phyloP scores from a whole-genome alignment of 768 basidiomycete genomes.

The Cyclocybe cylindracea region DNA sequence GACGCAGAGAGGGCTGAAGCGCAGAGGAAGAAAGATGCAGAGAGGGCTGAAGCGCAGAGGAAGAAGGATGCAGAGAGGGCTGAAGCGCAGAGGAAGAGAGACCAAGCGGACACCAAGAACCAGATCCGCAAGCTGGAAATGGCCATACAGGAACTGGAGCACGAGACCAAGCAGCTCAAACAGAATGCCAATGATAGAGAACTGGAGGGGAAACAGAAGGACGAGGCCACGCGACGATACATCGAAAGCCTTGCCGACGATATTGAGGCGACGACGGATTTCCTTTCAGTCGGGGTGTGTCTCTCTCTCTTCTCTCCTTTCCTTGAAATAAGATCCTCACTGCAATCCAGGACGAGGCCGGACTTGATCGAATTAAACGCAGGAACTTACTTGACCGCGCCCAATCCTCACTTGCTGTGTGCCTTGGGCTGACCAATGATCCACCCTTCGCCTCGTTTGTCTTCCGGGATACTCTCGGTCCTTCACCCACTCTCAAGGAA shows the following conservation, averaged over 20 bases:
- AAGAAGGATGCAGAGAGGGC: slow-evolving; percentile 6
- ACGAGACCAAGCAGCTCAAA: slow-evolving; percentile 2
- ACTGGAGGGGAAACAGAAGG: slow-evolving; percentile 8
- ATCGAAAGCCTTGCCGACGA: slow-evolving; percentile 7
- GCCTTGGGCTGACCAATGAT: slow-evolving; percentile 2
- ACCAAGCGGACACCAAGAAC: slow-evolving; percentile 4
- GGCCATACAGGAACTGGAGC: slow-evolving; percentile 6
- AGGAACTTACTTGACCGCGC: slow-evolving; percentile 7
- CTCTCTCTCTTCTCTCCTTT: slow-evolving; percentile 1
- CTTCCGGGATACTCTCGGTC: slow-evolving; percentile 7
- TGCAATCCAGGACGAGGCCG: slow-evolving; percentile 6
- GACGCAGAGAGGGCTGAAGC: slow-evolving; percentile 7
- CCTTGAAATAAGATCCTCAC: slow-evolving; percentile 1
- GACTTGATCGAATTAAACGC: slow-evolving; percentile 8
- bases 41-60: slow-evolving; percentile 1
- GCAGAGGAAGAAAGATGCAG: slow-evolving; percentile 5
- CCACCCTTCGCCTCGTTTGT: slow-evolving; percentile 1
- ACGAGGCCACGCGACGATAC: slow-evolving; percentile 7
- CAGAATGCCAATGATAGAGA: slow-evolving; percentile 1
- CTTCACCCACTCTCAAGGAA: slow-evolving; percentile 1
- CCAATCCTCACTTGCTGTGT: slow-evolving; percentile 7
- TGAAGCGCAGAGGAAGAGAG: slow-evolving; percentile 4
- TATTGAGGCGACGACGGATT: slow-evolving; percentile 10
- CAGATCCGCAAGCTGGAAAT: background rate
- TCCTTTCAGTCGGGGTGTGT: slow-evolving; percentile 6